A percentile compares a stretch with the other conserved stretches of the same genome.
These are phyloP conservation scores for Tuber microsphaerosporum DNA, from an alignment of 495 filamentous ascomycete genomes.

Conservation along the genomic window DNA sequence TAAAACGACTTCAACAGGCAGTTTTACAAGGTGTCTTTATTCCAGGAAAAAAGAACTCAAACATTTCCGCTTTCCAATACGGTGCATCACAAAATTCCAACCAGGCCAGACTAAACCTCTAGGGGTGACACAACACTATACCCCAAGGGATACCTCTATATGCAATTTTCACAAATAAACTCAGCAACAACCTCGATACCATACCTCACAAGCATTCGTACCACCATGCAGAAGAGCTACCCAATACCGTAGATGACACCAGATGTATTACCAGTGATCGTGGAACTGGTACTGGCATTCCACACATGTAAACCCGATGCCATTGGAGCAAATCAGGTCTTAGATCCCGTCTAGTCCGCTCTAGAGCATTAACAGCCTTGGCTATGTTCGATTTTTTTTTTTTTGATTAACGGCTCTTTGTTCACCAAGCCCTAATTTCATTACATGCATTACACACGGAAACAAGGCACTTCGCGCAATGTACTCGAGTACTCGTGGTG, in stretches of 20 bases:
- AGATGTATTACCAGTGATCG: background rate
- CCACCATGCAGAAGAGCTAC: background rate
- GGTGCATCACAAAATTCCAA: background rate
- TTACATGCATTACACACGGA: background rate
- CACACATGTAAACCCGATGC: background rate
- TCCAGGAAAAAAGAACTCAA: background rate
- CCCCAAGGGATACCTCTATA: background rate
- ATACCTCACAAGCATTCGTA: background rate
- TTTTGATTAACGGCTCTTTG: background rate
- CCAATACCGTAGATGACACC: background rate
- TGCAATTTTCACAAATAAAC: background rate
- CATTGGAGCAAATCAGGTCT: background rate
- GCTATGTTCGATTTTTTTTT: background rate
- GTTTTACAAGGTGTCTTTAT: background rate
- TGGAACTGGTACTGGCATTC: background rate
- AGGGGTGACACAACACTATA: background rate
- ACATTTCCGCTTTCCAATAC: background rate
- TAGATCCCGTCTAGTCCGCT: background rate
- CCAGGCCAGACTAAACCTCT: background rate
- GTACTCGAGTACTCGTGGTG: background rate
- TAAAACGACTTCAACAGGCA: background rate
- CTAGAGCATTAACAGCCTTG: background rate
- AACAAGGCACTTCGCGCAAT: background rate
- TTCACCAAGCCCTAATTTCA: conserved; percentile 5
- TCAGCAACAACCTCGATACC: background rate